A percentile compares a stretch with the other conserved stretches of the same genome.
Evolutionary conservation across 2,329 filamentous ascomycete genomes (phyloP).

Genomic region (Ophiobolus disseminans): DNA sequence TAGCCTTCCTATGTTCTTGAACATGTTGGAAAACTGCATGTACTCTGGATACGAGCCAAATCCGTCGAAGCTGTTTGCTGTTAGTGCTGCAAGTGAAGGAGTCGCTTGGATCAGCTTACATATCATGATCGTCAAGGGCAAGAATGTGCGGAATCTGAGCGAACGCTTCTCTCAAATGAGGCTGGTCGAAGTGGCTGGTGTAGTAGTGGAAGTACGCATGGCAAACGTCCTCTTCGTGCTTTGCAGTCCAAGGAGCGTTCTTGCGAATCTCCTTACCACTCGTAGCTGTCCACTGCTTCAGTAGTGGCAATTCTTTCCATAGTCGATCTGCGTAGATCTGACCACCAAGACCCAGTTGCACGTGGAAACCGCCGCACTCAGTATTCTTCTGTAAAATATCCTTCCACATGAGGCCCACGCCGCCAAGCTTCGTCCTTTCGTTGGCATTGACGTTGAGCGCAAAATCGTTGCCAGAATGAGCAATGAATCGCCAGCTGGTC

Average conservation of each 20-base stretch:
- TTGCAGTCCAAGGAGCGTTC: slow-evolving; percentile 88
- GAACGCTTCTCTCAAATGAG: slow-evolving; percentile 91
- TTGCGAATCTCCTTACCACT: slow-evolving; percentile 93
- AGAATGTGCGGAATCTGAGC: slow-evolving; percentile 95
- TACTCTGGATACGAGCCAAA: slow-evolving; percentile 97
- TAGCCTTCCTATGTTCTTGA: slow-evolving; percentile 96
- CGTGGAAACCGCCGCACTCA: slow-evolving; percentile 94
- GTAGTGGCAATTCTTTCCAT: slow-evolving; percentile 92
- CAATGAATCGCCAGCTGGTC: slow-evolving; percentile 93
- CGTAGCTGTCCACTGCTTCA: slow-evolving; percentile 95
- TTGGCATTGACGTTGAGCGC: slow-evolving; percentile 84
- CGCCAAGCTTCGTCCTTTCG: slow-evolving; percentile 84
- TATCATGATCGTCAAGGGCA: slow-evolving; percentile 95
- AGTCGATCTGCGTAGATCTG: slow-evolving; percentile 95
- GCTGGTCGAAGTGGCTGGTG: slow-evolving; percentile 97
- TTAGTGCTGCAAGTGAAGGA: slow-evolving; percentile 10
- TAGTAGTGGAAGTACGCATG: slow-evolving; percentile 99
- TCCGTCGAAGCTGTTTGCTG: slow-evolving; percentile 78
- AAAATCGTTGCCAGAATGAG: slow-evolving; percentile 96
- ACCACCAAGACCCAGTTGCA: slow-evolving; percentile 88
- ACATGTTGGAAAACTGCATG: slow-evolving; percentile 97
- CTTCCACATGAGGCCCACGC: slow-evolving; percentile 97
- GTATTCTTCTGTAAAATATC: slow-evolving; percentile 97
- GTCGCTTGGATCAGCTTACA: slow-evolving; percentile 68
- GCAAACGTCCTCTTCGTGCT: slow-evolving; percentile 92